Evolutionary conservation across 2,329 filamentous ascomycete species (phyloP).

Genomic region (Talaromyces sp.): DNA sequence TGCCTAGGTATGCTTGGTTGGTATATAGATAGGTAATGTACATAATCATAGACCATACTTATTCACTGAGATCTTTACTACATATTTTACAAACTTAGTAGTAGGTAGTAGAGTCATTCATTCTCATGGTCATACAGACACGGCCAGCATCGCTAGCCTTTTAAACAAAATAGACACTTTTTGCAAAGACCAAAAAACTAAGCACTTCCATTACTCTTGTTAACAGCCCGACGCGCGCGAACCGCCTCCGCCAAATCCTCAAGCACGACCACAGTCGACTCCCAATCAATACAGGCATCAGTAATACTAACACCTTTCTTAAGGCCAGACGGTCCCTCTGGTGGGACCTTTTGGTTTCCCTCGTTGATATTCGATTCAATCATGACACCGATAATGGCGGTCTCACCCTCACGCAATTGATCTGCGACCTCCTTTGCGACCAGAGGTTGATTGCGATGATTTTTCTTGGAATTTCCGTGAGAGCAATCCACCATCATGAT

Average conservation of each 20-base stretch:
- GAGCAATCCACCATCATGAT: conserved; percentile 99
- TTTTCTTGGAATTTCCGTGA: conserved; percentile 95
- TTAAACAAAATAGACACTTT: not conserved
- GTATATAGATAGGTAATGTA: conserved; percentile 6
- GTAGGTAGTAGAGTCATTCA: not conserved
- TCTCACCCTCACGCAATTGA: conserved; percentile 83
- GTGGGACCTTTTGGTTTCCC: conserved; percentile 80
- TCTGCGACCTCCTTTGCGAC: conserved; percentile 78
- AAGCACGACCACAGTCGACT: conserved; percentile 73
- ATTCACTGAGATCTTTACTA: not conserved
- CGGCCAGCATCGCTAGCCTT: not conserved
- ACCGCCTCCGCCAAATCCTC: conserved; percentile 85
- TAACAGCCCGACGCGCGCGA: conserved; percentile 62
- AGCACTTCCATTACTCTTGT: conserved; percentile 27
- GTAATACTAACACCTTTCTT: conserved; percentile 93
- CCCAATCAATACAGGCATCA: conserved; percentile 94
- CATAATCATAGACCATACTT: conserved; percentile 1
- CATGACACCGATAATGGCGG: conserved; percentile 92
- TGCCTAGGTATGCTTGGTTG: not conserved
- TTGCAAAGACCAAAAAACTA: not conserved
- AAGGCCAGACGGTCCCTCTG: conserved; percentile 72
- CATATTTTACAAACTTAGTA: too few relatives aligned
- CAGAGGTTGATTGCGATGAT: conserved; percentile 95
- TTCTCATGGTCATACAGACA: conserved; percentile 4
- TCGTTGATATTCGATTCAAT: conserved; percentile 98